Percentiles rank a stretch among this genome's conserved stretches.
phyloP scores from a whole-genome alignment of 805 yeast genomes.

The Diddensiella transvaalensis region DNA sequence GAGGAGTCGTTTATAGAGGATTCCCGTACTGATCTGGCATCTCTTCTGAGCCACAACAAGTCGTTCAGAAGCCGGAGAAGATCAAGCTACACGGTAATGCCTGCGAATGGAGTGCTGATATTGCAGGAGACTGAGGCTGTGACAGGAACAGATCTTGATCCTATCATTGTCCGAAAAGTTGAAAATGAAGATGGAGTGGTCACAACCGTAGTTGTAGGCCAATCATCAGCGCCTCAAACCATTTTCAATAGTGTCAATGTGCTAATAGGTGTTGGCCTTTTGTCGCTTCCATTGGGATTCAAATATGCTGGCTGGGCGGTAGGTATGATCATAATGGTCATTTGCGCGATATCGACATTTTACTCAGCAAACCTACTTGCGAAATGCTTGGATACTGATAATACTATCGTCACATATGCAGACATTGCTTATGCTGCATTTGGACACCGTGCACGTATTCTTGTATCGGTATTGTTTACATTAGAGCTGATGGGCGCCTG shows the following conservation, averaged over 20 bases:
- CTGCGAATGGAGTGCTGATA: slow-evolving; percentile 18
- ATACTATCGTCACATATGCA: slow-evolving; percentile 78
- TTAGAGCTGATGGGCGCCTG: slow-evolving; percentile 78
- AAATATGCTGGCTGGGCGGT: slow-evolving; percentile 57
- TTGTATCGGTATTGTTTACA: slow-evolving; percentile 71
- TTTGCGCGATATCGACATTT: slow-evolving; percentile 65
- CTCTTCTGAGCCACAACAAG: background rate
- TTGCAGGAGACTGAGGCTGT: slow-evolving; percentile 21
- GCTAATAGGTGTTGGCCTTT: slow-evolving; percentile 63
- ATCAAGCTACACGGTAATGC: slow-evolving; percentile 12
- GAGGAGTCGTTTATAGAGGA: slow-evolving; percentile 8
- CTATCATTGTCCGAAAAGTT: slow-evolving; percentile 54
- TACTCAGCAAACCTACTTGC: slow-evolving; percentile 76
- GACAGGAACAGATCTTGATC: slow-evolving; percentile 43
- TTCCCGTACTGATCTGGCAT: slow-evolving; percentile 6
- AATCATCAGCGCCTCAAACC: slow-evolving; percentile 73
- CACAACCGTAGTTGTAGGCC: slow-evolving; percentile 72
- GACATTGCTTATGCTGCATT: slow-evolving; percentile 85
- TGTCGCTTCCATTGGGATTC: slow-evolving; percentile 64
- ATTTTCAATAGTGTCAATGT: slow-evolving; percentile 64
- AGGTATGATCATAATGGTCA: slow-evolving; percentile 55
- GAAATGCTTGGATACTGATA: slow-evolving; percentile 74
- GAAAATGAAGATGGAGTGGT: slow-evolving; percentile 69
- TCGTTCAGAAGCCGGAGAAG: slow-evolving; percentile 9
- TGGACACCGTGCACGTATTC: slow-evolving; percentile 69